Base-by-base conservation (phyloP, 768 basidiomycete species). In the Tremella yokohamensis region DNA sequence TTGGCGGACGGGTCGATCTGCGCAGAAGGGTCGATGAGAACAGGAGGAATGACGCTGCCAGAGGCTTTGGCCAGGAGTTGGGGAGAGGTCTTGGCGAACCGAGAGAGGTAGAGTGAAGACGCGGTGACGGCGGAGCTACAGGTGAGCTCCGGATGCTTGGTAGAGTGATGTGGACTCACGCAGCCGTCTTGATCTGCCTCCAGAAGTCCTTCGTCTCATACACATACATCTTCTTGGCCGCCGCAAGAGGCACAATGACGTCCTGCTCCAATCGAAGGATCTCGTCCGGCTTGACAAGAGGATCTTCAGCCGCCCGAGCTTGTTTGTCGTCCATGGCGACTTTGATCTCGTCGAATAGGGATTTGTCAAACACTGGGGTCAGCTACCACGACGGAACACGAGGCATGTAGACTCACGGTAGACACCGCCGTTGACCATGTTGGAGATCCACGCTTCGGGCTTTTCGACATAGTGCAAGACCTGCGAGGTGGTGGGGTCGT, bases 121-220 rank as follows among this genome's bases (percentile, higher is more conserved):
- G 80, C 80, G 2, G 79, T 78, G n/a, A 80, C 73, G 34, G 80
- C 79, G 37, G 78, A 79, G n/a, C 76, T 78, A 54, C 25, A 8
- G 22, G 20, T 18, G 26, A 25, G 53, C 40, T 42, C n/a, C 12
- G 19, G 8, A 40, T 42, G n/a, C 22, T 8, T 19, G 18, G 9
- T 11, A 42, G 18, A 34, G 22, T 24, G 19, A 39, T 19, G 15
- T 22, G 8, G 39, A 73, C 75, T 53, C 50, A 78, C 73, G 77
- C 79, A 34, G 79, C 79, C 9, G 73, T 73, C 74, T 80, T 80
- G 72, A 80, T 79, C 60, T 79, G 79, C 8, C 76, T 63, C 79
- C 79, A 80, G 61, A 78, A 78, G 37, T 76, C 71, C 15, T 61
- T 70, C 18, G 75, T 73, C 61, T 75, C 71, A 74, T 76, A 80